Evolutionary conservation across 768 basidiomycete species (phyloP), one percentile per base, ranked within the genome.

Genomic region (Plicaturopsis crispa): DNA sequence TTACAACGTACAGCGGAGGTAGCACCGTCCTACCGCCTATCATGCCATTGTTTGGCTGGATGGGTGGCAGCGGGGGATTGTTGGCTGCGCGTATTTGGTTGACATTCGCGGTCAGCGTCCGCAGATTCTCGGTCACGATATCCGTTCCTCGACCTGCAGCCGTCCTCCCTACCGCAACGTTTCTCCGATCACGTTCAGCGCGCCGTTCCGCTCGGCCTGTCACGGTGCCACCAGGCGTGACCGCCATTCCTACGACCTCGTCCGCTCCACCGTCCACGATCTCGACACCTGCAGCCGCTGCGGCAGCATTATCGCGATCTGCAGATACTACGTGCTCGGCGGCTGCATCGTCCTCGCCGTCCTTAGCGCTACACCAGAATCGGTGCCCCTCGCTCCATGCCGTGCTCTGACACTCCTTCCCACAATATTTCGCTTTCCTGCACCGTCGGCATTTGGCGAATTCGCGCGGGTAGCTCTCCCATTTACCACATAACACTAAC

Each of bases 391-490:
- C 91, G 46, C 84, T 85, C 93, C 92, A 97, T 1, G 93, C 94
- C 13, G 82, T 86, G 48, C 86, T 90, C 66, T 96, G 93, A 53
- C 93, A 98, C 49, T 92, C 87, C 60, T 97, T 97, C 18, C 90
- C 90, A 52, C 96, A 98, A 57, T 98, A 99, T 59, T 99, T 99
- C 7, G 94, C 96, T 61, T 98, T 96, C 48, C 94, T 64, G 62
- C 96, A 99, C 48, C 94, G 68, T 36, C 96, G 60, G 53, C 96
- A 98, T 55, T 99, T 98, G 6, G 93, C 93, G 60, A 99, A 99
- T 59, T 98, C 90, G 19, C 94, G 74, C 2, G 94, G 88, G 48
- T 78, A 87, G 8, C 70, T 66, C 60, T 99, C 96, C 96, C 93
- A 97, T 48, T 77, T 76, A 0, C 94, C 96, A 50, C 96, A 98